phyloP scores from a whole-genome alignment of 768 basidiomycete species.

The Suillus placidus region DNA sequence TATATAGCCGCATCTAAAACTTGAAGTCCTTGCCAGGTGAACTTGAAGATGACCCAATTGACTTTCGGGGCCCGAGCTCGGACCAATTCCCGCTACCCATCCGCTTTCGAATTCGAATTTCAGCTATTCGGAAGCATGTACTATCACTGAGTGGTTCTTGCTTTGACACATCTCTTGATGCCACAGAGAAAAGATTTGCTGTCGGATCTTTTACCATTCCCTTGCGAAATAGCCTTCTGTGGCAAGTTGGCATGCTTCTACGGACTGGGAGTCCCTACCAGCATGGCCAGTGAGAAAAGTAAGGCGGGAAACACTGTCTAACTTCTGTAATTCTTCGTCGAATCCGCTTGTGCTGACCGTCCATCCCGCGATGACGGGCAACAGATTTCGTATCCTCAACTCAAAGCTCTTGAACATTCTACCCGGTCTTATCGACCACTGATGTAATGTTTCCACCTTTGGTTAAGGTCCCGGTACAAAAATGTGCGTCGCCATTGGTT shows the following conservation, averaged over 20 bases:
- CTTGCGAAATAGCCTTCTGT: neutral
- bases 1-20: neutral
- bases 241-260: neutral
- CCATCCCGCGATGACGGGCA: neutral
- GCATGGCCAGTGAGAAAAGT: neutral
- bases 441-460: neutral
- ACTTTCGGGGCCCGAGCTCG: neutral
- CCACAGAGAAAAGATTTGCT: neutral
- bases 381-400: neutral
- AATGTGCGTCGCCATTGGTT: neutral
- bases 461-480: neutral
- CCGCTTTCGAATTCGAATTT: neutral
- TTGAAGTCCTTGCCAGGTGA: neutral
- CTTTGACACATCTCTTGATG: neutral
- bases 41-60: neutral
- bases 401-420: neutral
- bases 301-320: neutral
- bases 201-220: neutral
- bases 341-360: neutral
- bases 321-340: neutral
- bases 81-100: neutral
- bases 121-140: neutral
- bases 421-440: neutral
- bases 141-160: neutral
- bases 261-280: neutral